Evolutionary conservation across 2,329 filamentous ascomycete species (phyloP).

Genomic region (Leptosphaerulina australis): DNA sequence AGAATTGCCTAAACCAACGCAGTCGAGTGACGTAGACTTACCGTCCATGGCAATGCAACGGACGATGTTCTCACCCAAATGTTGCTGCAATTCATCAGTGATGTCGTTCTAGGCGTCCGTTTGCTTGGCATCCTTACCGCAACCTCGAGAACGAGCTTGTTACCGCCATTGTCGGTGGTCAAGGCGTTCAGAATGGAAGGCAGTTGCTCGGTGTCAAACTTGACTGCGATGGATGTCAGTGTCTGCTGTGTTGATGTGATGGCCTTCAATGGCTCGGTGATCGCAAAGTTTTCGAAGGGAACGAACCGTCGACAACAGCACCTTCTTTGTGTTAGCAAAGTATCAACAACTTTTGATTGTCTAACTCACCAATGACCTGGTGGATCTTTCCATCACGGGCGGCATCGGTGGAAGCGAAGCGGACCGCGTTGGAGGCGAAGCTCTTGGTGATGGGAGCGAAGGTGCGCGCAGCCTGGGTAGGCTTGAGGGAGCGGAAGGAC

Average conservation of each 20-base stretch:
- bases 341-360: background rate
- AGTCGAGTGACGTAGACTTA: slow-evolving; percentile 55
- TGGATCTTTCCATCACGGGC: slow-evolving; percentile 67
- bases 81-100: slow-evolving; percentile 71
- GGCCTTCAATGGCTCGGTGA: slow-evolving; percentile 34
- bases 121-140: slow-evolving; percentile 68
- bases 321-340: background rate
- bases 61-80: slow-evolving; percentile 98
- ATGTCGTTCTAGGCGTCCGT: slow-evolving; percentile 26
- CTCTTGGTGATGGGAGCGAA: slow-evolving; percentile 63
- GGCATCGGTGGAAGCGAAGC: slow-evolving; percentile 66
- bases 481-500: slow-evolving; percentile 59
- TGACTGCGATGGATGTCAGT: slow-evolving; percentile 68
- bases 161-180: slow-evolving; percentile 85
- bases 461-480: slow-evolving; percentile 50
- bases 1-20: slow-evolving; percentile 20
- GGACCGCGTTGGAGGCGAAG: slow-evolving; percentile 63
- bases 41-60: slow-evolving; percentile 99
- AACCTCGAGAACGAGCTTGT: slow-evolving; percentile 96
- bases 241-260: slow-evolving; percentile 31
- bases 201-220: slow-evolving; percentile 93
- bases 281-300: slow-evolving; percentile 52
- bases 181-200: slow-evolving; percentile 98
- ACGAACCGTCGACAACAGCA: slow-evolving; percentile 92
- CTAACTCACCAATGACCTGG: slow-evolving; percentile 73